Evolutionary conservation across 768 basidiomycete genomes (phyloP), one percentile per base, ranked within the genome.

Genomic region (Clitopilus hobsonii): DNA sequence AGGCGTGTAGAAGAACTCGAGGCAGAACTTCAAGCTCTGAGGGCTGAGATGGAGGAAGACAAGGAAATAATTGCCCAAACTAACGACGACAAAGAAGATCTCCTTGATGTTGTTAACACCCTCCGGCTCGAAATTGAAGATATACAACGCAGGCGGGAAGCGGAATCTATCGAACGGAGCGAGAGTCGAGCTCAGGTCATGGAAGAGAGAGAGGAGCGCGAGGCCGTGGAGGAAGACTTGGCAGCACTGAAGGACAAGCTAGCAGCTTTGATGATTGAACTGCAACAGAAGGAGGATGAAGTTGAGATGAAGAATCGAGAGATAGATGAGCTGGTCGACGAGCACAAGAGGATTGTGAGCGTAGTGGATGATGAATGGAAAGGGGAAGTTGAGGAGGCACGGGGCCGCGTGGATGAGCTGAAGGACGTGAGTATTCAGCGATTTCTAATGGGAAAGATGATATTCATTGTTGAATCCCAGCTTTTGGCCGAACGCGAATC

Each of bases 251-350:
- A 84, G 49, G 91, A 94, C 71, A 85, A 83, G 67, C 75, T 91
- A 7, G 91, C 91, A 0, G 91, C 89, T 0, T 80, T 84, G 1
- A 78, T 85, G 66, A 92, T 94, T 58, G 91, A 92, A 69, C 71
- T 93, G 24, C 88, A 91, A 68, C 86, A 91, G 68, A 89, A 84
- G 69, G 90, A 95, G 62, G 89, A 94, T 58, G 94, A 96, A 26
- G 68, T 94, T 20, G 91, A 94, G 52, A 73, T 85, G 67, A 88
- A 89, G 73, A 80, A 80, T 54, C 74, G 79, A 56, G 91, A 93
- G 66, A 83, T 94, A 45, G 85, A 89, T 2, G 89, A 94, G 49
- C 67, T 96, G 45, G 78, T 93, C 4, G 72, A 71, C 5, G 88
- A 93, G 63, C 88, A 91, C 64, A 78, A 85, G 52, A 77, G 82